A percentile compares a stretch with the other conserved stretches of the same genome.
Conservation (phyloP, 2,329 filamentous ascomycete species). For the Aspergillus quadricinctus region DNA sequence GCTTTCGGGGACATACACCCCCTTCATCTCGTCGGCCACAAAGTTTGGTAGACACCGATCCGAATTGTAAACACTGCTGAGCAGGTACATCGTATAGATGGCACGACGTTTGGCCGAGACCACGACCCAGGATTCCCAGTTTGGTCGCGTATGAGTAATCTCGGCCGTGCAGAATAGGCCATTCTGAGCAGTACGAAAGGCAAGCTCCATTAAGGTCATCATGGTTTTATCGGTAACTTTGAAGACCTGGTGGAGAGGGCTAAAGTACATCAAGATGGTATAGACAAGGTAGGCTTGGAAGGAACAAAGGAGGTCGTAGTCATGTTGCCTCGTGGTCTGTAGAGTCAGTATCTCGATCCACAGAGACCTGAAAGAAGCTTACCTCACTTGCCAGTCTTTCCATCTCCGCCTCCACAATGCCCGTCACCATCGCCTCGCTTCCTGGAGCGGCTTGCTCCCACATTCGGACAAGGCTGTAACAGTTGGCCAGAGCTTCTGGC, state of each 20-base stretch:
- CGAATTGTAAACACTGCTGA: slow-evolving; percentile 48
- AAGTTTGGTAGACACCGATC: slow-evolving; percentile 45
- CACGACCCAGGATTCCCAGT: slow-evolving; percentile 53
- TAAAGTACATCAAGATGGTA: slow-evolving; percentile 47
- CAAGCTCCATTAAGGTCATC: slow-evolving; percentile 50
- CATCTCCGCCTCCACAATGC: slow-evolving; percentile 23
- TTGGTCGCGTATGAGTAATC: slow-evolving; percentile 34
- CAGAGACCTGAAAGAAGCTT: neutral
- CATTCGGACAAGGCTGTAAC: slow-evolving; percentile 25
- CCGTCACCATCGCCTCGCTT: slow-evolving; percentile 21
- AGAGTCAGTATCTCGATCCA: neutral
- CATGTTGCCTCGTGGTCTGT: slow-evolving; percentile 3
- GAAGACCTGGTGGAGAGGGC: slow-evolving; percentile 17
- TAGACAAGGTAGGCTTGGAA: slow-evolving; percentile 56
- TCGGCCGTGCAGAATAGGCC: slow-evolving; percentile 47
- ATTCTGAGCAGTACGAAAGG: slow-evolving; percentile 35
- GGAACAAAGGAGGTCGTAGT: slow-evolving; percentile 36
- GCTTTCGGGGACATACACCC: slow-evolving; percentile 40
- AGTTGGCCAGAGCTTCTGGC: slow-evolving; percentile 19
- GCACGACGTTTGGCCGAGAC: slow-evolving; percentile 51
- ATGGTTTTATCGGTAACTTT: slow-evolving; percentile 42
- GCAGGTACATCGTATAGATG: slow-evolving; percentile 51
- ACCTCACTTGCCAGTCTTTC: slow-evolving; percentile 15
- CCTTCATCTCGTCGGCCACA: slow-evolving; percentile 47
- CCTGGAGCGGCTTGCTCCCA: slow-evolving; percentile 22